Base-by-base conservation (phyloP, 306 rosid genomes). In the Trifolium pratense region DNA sequence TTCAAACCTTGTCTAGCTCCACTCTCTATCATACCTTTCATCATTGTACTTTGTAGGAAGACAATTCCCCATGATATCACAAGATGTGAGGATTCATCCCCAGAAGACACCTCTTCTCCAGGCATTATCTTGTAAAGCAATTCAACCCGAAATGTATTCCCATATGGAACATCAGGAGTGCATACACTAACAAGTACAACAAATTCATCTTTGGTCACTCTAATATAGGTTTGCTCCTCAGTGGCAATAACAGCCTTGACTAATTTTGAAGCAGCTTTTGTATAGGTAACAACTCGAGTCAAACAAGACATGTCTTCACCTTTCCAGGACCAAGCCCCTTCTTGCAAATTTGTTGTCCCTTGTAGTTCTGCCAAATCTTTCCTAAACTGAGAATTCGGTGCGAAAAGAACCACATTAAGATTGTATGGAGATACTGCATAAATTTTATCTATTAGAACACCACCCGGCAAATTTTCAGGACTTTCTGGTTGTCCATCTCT, bases 121-220 rank as follows among this genome's bases (percentile, higher is more conserved):
- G 88, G 87, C 79, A 76, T 74, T 85, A 94, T 87, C 96, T 88
- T 89, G 89, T 89, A 91, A 79, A 94, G 94, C 78, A 94, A 68
- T 79, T 91, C 92, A 23, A 84, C 75, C 74, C 61, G 81, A 80
- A 94, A 94, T 29, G 90, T 31, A 77, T 75, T 88, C 16, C 98
- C 98, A 73, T 78, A 88, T 31, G 94, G 97, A n/a, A 87, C 98
- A 46, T 94, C 97, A 0, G 98, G 96, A 5, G 97, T 89, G 71
- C 82, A 80, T 39, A 89, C 92, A 60, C 64, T 83, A 26, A 80
- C 81, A 25, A 78, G 81, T 45, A 91, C 83, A 59, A 78, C 84
- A 86, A 78, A 89, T 71, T 89, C 96, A 61, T 77, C 83, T 70
- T 85, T 87, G 43, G 75, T 72, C 39, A 78, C 92, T 84, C 75